Conservation (phyloP, 2,329 filamentous ascomycete species). For the Dryadomyces quercus-mongolicae region DNA sequence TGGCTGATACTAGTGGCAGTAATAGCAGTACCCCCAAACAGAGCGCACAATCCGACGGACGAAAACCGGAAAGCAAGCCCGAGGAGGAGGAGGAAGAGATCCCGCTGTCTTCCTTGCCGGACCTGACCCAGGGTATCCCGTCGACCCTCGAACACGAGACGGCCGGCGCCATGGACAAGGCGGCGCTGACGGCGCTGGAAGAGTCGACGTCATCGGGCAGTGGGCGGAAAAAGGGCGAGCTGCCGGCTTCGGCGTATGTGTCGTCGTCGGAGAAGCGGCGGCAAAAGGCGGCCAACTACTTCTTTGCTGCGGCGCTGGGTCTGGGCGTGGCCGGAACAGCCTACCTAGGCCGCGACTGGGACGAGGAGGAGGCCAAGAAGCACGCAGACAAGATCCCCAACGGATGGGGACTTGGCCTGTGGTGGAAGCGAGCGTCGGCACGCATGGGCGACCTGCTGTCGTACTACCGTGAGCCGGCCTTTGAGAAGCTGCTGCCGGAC, state of each 20-base stretch:
- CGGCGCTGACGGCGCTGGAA: slow-evolving; percentile 21
- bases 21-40: background rate
- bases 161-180: slow-evolving; percentile 27
- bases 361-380: slow-evolving; percentile 55
- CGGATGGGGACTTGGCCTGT: slow-evolving; percentile 62
- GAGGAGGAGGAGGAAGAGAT: slow-evolving; percentile 20
- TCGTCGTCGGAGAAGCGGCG: slow-evolving; percentile 82
- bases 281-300: slow-evolving; percentile 61
- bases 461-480: slow-evolving; percentile 94
- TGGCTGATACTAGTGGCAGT: background rate
- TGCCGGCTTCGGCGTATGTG: slow-evolving; percentile 71
- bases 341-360: slow-evolving; percentile 84
- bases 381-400: slow-evolving; percentile 59
- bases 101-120: slow-evolving; percentile 62
- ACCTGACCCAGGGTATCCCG: slow-evolving; percentile 88
- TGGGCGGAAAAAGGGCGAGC: slow-evolving; percentile 49
- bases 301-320: slow-evolving; percentile 51
- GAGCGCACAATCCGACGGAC: background rate
- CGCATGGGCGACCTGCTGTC: slow-evolving; percentile 64
- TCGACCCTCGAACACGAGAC: slow-evolving; percentile 78
- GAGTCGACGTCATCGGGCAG: slow-evolving; percentile 13
- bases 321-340: slow-evolving; percentile 45
- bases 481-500: slow-evolving; percentile 82
- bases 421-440: slow-evolving; percentile 71
- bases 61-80: background rate